Base-by-base conservation (phyloP, 2,329 filamentous ascomycete species). In the Bipolaris oryzae region DNA sequence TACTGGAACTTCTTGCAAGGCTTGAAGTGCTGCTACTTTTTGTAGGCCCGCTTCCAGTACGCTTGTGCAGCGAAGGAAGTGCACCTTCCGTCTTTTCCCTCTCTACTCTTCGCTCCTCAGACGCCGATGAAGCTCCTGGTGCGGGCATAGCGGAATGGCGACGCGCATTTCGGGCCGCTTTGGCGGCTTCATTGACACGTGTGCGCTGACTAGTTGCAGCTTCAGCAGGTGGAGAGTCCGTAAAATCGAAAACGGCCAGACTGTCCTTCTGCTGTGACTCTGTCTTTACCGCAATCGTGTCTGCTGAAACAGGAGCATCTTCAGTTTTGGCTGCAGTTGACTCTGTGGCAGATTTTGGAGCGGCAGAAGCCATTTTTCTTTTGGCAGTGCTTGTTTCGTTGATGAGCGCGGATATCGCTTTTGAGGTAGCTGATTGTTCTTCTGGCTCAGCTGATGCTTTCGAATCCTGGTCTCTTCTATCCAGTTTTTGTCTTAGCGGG, bases 161-260 rank as follows among this genome's bases (percentile, higher is more conserved):
- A 20, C 72, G 68, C 25, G 62, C 65, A 38, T 51, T 68, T 41
- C 70, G 69, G 37, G 63, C 64, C 42, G 60, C 61, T 60, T 68
- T 74, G 31, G 67, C 70, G 21, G 70, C 67, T 46, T 71, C 71
- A 55, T 50, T 62, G 53, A 65, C 65, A 35, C 71, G 68, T 38
- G 64, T 56, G 33, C 65, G 62, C n/a, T 51, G 56, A 21, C 60
- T 66, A 13, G 56, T 41, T 3, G 54, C 21, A 31, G 57, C 35
- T 13, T 70, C 66, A 21, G 50, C 62, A 11, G 74, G 70, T 3
- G 74, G 74, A 0, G 73, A 74, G 34, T 73, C 71, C 3, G 63
- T 71, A 55, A 77, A 76, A 57, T 77, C 75, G 58, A 76, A 77
- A 18, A 78, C 68, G 18, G 72, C 75, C 2, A 77, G 63, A 20